These are phyloP conservation scores for Geopyxis carbonaria DNA, from an alignment of 495 filamentous ascomycete genomes.

Conservation along the genomic window DNA sequence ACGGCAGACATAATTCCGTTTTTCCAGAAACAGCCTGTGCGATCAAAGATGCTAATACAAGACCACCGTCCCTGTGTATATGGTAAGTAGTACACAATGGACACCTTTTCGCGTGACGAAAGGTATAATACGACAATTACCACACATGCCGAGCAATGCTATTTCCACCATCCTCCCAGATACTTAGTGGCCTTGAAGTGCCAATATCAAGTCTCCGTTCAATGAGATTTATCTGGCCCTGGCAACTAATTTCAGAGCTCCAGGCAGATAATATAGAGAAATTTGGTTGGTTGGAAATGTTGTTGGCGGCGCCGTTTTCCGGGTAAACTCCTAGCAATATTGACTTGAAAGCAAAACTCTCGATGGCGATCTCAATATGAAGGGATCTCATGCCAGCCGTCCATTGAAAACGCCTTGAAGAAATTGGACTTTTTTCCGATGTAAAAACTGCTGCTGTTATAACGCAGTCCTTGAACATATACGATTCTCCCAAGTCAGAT, in stretches of 20 bases:
- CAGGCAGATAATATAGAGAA: too few species aligned
- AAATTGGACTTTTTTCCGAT: constrained; percentile 25
- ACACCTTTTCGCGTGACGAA: too few species aligned
- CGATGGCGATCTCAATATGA: constrained; percentile 24
- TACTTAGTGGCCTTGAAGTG: constrained; percentile 19
- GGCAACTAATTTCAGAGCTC: too few species aligned
- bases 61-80: constrained; percentile 56
- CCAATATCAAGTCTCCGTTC: constrained; percentile 3
- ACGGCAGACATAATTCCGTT: too few species aligned
- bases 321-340: too few species aligned
- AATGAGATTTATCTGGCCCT: too few species aligned
- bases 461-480: constrained; percentile 46
- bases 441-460: constrained; percentile 35
- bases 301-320: too few species aligned
- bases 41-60: constrained; percentile 37
- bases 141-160: constrained; percentile 91
- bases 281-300: too few species aligned
- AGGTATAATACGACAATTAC: too few species aligned
- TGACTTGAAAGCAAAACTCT: too few species aligned
- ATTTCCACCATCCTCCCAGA: constrained; percentile 87
- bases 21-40: too few species aligned
- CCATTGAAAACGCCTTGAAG: constrained; percentile 34
- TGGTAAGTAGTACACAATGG: too few species aligned
- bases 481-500: constrained; percentile 77
- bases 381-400: constrained; percentile 37